A percentile compares a stretch with the other conserved stretches of the same genome.
These are phyloP conservation scores for Phtheirospermum japonicum DNA, from an alignment of 257 asterid species.

Conservation along the genomic window DNA sequence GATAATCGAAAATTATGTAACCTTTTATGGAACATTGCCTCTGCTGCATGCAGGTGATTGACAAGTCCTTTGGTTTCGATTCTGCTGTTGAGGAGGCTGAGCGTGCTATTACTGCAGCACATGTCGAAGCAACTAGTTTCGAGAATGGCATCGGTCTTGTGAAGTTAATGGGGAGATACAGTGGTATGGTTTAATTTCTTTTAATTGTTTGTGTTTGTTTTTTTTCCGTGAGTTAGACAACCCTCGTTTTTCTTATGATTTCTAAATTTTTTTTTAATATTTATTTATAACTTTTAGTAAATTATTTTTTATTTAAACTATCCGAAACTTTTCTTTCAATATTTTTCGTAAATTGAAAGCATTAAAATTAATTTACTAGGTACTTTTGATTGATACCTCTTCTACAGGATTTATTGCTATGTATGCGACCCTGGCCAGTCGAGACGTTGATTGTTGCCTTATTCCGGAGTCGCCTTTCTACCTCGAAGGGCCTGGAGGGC, in stretches of 20 bases:
- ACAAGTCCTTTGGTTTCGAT: slow-evolving; percentile 89
- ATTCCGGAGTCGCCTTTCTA: slow-evolving; percentile 92
- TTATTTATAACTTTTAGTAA: not conserved
- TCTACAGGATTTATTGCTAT: slow-evolving; percentile 92
- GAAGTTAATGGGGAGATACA: slow-evolving; percentile 84
- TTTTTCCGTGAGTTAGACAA: no score
- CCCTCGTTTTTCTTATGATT: not conserved
- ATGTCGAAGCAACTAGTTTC: slow-evolving; percentile 88
- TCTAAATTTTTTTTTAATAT: not conserved
- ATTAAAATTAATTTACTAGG: no score
- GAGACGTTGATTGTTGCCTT: slow-evolving; percentile 94
- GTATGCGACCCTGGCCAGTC: slow-evolving; percentile 93
- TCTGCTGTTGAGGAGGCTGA: slow-evolving; percentile 97
- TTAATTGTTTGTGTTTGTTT: no score
- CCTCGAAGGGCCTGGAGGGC: slow-evolving; percentile 84
- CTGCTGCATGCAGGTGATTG: slow-evolving; percentile 67
- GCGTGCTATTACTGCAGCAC: slow-evolving; percentile 96
- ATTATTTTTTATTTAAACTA: not conserved
- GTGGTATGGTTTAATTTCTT: no score
- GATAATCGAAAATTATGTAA: slow-evolving; percentile 5
- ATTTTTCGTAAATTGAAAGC: no score
- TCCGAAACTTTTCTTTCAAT: not conserved
- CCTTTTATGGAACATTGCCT: not conserved
- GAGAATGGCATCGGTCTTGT: slow-evolving; percentile 95
- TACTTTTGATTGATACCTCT: no score